Conservation (phyloP, 1,139 yeast species). For the Pneumocystis sp. region DNA sequence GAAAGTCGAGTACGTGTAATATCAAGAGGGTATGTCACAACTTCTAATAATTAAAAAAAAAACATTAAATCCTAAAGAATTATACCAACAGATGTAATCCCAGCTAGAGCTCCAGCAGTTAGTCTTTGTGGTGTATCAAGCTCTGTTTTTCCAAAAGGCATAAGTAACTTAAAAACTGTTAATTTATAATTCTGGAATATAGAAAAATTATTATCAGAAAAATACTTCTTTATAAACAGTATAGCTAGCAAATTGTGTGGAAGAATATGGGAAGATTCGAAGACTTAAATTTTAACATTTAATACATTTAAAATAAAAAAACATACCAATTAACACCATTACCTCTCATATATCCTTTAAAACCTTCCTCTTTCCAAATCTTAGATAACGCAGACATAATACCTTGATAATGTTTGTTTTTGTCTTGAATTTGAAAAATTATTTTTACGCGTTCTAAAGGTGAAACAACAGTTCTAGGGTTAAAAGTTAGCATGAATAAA, state of each 20-base stretch:
- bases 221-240: conserved; percentile 45
- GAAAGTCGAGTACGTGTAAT: conserved; percentile 78
- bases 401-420: conserved; percentile 50
- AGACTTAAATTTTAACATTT: conserved; percentile 28
- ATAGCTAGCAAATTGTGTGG: conserved; percentile 83
- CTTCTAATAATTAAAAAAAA: conserved; percentile 10
- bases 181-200: not conserved
- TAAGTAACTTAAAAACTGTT: conserved; percentile 23
- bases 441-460: conserved; percentile 94
- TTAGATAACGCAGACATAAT: conserved; percentile 58
- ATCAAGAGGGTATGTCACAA: conserved; percentile 83
- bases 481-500: conserved; percentile 36
- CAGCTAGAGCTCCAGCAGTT: conserved; percentile 67
- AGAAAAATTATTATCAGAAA: not conserved
- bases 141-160: conserved; percentile 22
- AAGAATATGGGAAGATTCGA: conserved; percentile 83
- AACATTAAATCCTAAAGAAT: not conserved
- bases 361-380: conserved; percentile 82
- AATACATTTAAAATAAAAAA: not conserved
- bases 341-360: conserved; percentile 77
- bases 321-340: conserved; percentile 53
- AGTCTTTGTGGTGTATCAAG: conserved; percentile 44
- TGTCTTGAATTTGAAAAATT: conserved; percentile 75
- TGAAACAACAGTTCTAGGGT: conserved; percentile 64
- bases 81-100: conserved; percentile 49